phyloP scores from a whole-genome alignment of 1,284 basidiomycete species.

The Boletellus deceptivus region DNA sequence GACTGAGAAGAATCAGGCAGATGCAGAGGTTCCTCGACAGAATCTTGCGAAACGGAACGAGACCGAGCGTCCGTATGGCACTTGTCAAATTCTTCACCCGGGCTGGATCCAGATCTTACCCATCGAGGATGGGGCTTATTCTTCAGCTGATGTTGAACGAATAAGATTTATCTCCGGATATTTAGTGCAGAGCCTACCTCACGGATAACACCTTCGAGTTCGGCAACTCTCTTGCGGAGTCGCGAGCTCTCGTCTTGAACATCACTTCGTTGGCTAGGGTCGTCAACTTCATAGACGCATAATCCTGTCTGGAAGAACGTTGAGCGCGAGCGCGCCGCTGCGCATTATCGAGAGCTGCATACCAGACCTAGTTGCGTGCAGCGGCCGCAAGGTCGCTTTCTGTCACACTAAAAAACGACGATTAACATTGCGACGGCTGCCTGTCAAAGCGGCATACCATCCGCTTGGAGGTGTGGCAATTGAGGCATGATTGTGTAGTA shows the following conservation, averaged over 20 bases:
- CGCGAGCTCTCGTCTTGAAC: constrained; percentile 63
- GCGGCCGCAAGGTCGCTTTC: constrained; percentile 67
- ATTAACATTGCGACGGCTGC: not conserved
- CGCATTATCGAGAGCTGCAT: constrained; percentile 21
- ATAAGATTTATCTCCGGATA: not conserved
- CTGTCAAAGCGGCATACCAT: constrained; percentile 53
- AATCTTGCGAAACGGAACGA: constrained; percentile 13
- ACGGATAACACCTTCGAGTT: constrained; percentile 80
- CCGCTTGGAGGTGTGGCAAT: constrained; percentile 76
- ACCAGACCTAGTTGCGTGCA: constrained; percentile 75
- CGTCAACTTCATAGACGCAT: constrained; percentile 83
- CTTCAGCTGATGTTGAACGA: constrained; percentile 45
- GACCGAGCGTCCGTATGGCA: constrained; percentile 25
- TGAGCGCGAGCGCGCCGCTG: constrained; percentile 1
- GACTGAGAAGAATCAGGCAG: constrained; percentile 2
- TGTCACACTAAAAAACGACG: constrained; percentile 52
- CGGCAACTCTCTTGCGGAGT: constrained; percentile 73
- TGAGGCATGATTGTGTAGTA: constrained; percentile 64
- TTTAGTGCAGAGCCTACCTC: constrained; percentile 46
- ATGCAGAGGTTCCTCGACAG: constrained; percentile 2
- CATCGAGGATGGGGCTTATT: constrained; percentile 72
- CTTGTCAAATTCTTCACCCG: constrained; percentile 27
- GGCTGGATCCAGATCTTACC: constrained; percentile 39
- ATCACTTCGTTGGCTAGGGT: constrained; percentile 56
- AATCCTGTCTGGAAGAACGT: constrained; percentile 59